Conservation (phyloP, 495 filamentous ascomycete species). For the Rusavskia elegans region DNA sequence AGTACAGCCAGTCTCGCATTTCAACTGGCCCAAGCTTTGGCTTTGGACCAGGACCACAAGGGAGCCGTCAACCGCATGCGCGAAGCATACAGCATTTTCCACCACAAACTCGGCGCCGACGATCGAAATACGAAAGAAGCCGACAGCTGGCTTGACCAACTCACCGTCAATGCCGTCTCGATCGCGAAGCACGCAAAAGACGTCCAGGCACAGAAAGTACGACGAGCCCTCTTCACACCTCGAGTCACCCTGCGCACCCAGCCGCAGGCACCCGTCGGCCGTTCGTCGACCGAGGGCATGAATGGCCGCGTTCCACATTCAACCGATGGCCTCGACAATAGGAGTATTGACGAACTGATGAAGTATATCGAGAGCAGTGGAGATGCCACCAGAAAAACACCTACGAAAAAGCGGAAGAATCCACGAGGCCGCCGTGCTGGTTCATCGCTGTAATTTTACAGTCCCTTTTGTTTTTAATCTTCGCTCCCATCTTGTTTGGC, state of each 20-base stretch:
- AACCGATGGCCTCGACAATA: slow-evolving; percentile 38
- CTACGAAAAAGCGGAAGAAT: slow-evolving; percentile 47
- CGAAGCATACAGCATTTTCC: slow-evolving; percentile 91
- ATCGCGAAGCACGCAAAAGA: slow-evolving; percentile 88
- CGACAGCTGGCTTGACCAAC: slow-evolving; percentile 86
- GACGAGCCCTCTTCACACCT: slow-evolving; percentile 39
- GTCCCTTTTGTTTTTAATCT: background rate
- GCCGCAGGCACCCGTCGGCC: slow-evolving; percentile 34
- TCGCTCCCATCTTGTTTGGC: background rate
- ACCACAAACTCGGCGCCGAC: slow-evolving; percentile 61
- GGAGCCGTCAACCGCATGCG: slow-evolving; percentile 81
- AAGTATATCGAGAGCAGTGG: slow-evolving; percentile 72
- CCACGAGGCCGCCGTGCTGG: background rate
- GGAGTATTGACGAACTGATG: slow-evolving; percentile 74
- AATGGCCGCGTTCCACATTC: slow-evolving; percentile 23
- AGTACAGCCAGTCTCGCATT: slow-evolving; percentile 93
- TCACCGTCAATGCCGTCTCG: slow-evolving; percentile 85
- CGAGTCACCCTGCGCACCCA: slow-evolving; percentile 29
- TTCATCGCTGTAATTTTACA: background rate
- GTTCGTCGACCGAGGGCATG: slow-evolving; percentile 29
- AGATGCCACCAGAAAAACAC: slow-evolving; percentile 37
- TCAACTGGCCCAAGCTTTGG: slow-evolving; percentile 89
- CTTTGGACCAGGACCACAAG: slow-evolving; percentile 83
- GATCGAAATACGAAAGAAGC: slow-evolving; percentile 94
- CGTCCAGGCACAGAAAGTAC: slow-evolving; percentile 51